phyloP scores from a whole-genome alignment of 768 basidiomycete species.

The Tremella mesenterica region DNA sequence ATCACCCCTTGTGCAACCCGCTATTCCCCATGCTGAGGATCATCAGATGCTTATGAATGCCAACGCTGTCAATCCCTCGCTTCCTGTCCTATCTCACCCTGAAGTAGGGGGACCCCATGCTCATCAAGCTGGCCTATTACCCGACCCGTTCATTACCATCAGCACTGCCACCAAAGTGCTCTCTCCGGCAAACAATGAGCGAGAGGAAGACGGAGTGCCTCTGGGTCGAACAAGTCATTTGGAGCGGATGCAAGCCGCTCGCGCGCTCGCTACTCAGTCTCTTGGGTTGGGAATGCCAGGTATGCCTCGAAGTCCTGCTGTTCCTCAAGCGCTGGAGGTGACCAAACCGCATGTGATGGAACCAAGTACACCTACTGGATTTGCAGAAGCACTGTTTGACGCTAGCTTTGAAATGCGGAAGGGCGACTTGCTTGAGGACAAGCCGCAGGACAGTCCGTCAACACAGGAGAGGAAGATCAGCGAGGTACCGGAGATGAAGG shows the following conservation, averaged over 20 bases:
- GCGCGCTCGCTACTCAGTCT: slow-evolving; percentile 39
- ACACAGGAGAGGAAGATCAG: slow-evolving; percentile 1
- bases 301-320: slow-evolving; percentile 15
- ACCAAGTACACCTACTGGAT: not conserved
- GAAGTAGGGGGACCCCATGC: slow-evolving; percentile 11
- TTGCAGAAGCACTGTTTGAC: slow-evolving; percentile 12
- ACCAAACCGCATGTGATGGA: not conserved
- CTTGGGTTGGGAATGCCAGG: slow-evolving; percentile 43
- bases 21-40: slow-evolving; percentile 21
- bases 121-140: slow-evolving; percentile 37
- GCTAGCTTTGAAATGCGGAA: slow-evolving; percentile 6
- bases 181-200: slow-evolving; percentile 3
- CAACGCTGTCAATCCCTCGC: slow-evolving; percentile 30
- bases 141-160: slow-evolving; percentile 42
- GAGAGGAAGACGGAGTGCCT: slow-evolving; percentile 29
- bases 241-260: slow-evolving; percentile 34
- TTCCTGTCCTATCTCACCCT: slow-evolving; percentile 1
- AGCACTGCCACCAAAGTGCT: slow-evolving; percentile 36
- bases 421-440: not conserved
- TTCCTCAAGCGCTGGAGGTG: slow-evolving; percentile 6
- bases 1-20: slow-evolving; percentile 22
- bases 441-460: no score
- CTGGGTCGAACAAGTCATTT: slow-evolving; percentile 36
- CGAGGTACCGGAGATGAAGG: not conserved
- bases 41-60: slow-evolving; percentile 32